Evolutionary conservation across 768 basidiomycete genomes (phyloP), one percentile per base, ranked within the genome.

Genomic region (Thelephora ganbajun): DNA sequence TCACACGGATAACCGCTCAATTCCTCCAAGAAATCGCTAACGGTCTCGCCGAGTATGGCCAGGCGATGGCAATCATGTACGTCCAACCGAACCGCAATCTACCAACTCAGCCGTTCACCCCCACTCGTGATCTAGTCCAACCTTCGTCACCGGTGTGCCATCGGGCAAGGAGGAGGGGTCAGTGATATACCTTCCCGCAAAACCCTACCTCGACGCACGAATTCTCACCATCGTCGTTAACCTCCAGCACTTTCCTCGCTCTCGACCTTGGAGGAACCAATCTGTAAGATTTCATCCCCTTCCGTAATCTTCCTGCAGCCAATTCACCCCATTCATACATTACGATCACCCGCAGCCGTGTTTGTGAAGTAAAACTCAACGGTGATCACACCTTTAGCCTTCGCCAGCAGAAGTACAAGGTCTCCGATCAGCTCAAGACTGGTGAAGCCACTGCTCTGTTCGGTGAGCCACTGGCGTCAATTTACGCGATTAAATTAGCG

Each of bases 261-360:
- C 73, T 98, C 16, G 94, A 99, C 69, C 76, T 99, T 16, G 96
- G 96, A 35, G 96, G 96, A 48, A 99, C 96, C 19, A 99, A 99
- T 61, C 74, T 99, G 86, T 96, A 65, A 61, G 85, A 70, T 3
- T 47, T 26, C 13, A 43, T 5, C 2, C 35, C 1, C n/a, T 44
- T 19, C 22, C 23, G 19, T 34, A 9, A 9, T 45, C 30, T 19
- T 11, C 33, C 13, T 43, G 1, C 6, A 14, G 18, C 33, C n/a
- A 30, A 18, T 33, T 45, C 12, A 30, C 26, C 37, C 14, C 35
- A 41, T 42, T 53, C 54, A 54, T 49, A 43, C 22, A 41, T 14
- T 41, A 5, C 49, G 23, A n/a, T 49, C 35, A 3, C 30, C 9
- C 48, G 2, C 52, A 96, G 91, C 51, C 93, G 92, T 45, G 92